Conservation (phyloP, 2,329 filamentous ascomycete species). For the Sclerotinia sclerotiorum region DNA sequence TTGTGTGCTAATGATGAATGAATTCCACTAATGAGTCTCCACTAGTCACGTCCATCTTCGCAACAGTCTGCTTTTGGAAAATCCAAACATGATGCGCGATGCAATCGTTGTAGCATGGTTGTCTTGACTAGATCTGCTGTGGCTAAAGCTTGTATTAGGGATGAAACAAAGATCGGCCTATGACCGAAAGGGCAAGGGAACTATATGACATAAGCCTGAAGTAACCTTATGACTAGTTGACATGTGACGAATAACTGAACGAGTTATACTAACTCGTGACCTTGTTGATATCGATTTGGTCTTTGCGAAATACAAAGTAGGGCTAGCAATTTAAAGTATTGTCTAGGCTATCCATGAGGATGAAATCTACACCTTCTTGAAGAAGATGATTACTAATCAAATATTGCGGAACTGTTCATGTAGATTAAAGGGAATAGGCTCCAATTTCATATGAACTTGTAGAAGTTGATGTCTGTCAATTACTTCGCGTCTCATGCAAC, state of each 20-base stretch:
- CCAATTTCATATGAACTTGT: not conserved
- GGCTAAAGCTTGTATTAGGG: not conserved
- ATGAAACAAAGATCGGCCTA: slow-evolving; percentile 3
- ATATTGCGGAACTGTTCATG: not conserved
- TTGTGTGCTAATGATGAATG: not conserved
- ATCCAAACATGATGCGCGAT: not conserved
- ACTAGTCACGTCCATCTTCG: not conserved
- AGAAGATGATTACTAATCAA: not conserved
- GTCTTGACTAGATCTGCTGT: slow-evolving; percentile 1
- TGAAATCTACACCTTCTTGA: not conserved
- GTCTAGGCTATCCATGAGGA: not conserved
- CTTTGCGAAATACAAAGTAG: not conserved
- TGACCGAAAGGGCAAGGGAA: not conserved
- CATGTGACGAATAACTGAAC: not conserved
- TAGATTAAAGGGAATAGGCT: not conserved
- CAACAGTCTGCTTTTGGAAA: not conserved
- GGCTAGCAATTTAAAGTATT: not conserved
- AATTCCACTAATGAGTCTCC: not conserved
- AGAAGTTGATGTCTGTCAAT: no score
- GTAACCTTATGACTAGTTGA: not conserved
- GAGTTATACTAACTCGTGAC: not conserved
- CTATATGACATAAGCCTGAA: not conserved
- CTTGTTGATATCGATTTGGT: not conserved
- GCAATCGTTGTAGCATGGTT: not conserved
- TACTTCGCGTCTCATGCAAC: not conserved